A percentile compares a stretch with the other conserved stretches of the same genome.
Evolutionary conservation across 2,329 filamentous ascomycete species (phyloP).

Genomic region (Lachnum nothofagi): DNA sequence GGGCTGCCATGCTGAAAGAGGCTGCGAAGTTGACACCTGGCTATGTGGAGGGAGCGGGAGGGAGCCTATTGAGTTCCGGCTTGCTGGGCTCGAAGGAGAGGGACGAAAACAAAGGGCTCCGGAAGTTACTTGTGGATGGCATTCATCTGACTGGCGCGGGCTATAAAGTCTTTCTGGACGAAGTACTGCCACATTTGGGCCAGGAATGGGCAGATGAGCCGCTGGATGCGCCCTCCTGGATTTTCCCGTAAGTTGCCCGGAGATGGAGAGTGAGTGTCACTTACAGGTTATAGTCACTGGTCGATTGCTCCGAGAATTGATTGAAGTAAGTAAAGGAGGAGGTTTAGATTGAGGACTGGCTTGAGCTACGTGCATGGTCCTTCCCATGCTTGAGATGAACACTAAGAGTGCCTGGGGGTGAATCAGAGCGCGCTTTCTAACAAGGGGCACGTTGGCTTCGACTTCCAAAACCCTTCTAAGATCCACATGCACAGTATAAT

Average conservation of each 20-base stretch:
- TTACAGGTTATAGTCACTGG: constrained; percentile 16
- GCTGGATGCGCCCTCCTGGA: constrained; percentile 17
- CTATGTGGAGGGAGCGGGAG: constrained; percentile 5
- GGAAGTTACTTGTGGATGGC: constrained; percentile 26
- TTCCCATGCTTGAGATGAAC: no score
- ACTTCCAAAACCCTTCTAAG: no score
- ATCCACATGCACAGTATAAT: no score
- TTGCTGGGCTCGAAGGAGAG: constrained; percentile 19
- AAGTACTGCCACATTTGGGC: constrained; percentile 23
- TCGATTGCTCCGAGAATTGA: constrained; percentile 17
- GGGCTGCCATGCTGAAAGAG: constrained; percentile 69
- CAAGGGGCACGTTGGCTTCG: no score
- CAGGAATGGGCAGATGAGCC: constrained; percentile 22
- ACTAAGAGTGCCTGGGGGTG: no score
- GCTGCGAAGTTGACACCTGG: constrained; percentile 51
- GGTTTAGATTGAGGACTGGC: no score
- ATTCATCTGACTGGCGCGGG: constrained; percentile 30
- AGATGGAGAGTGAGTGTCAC: background rate
- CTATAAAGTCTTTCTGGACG: constrained; percentile 28
- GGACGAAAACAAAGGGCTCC: constrained; percentile 17
- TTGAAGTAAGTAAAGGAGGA: background rate
- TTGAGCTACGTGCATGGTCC: no score
- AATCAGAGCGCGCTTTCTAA: no score
- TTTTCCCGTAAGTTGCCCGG: constrained; percentile 26
- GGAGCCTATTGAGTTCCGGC: no score